Percentiles rank a stretch among this genome's conserved stretches.
These are phyloP conservation scores for Penicillium sp. DNA, from an alignment of 2,329 filamentous ascomycete genomes.

Conservation along the genomic window DNA sequence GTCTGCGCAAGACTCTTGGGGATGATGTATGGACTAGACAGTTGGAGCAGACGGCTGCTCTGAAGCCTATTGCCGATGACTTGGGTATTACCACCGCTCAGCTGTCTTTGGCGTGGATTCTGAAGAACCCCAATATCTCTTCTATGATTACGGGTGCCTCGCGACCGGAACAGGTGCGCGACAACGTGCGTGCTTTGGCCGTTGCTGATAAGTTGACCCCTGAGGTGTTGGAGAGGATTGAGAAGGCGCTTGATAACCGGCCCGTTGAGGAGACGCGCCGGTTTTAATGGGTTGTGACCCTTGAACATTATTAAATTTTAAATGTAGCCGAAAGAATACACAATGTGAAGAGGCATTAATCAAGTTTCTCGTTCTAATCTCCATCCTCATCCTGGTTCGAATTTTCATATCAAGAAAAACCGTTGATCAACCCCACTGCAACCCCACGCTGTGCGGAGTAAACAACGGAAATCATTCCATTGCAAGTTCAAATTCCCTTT, in stretches of 20 bases:
- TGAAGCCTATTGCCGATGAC: slow-evolving; percentile 64
- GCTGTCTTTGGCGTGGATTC: slow-evolving; percentile 56
- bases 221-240: slow-evolving; percentile 51
- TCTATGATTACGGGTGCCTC: slow-evolving; percentile 55
- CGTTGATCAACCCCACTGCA: too few species aligned
- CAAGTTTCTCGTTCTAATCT: too few species aligned
- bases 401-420: too few species aligned
- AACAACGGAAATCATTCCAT: too few species aligned
- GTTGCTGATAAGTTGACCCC: slow-evolving; percentile 45
- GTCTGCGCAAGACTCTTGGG: slow-evolving; percentile 43
- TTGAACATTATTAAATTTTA: too few species aligned
- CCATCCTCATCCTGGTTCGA: too few species aligned
- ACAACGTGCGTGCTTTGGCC: slow-evolving; percentile 45
- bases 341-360: too few species aligned
- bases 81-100: slow-evolving; percentile 60
- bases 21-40: slow-evolving; percentile 38
- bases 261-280: slow-evolving; percentile 18
- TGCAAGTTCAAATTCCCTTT: too few species aligned
- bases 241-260: slow-evolving; percentile 25
- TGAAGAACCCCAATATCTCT: slow-evolving; percentile 57
- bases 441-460: too few species aligned
- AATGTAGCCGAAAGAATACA: too few species aligned
- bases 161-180: slow-evolving; percentile 41
- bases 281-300: slow-evolving; percentile 8
- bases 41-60: slow-evolving; percentile 27